Conservation (phyloP, 352 stramenopile species). For the Globisporangium orthogonon region DNA sequence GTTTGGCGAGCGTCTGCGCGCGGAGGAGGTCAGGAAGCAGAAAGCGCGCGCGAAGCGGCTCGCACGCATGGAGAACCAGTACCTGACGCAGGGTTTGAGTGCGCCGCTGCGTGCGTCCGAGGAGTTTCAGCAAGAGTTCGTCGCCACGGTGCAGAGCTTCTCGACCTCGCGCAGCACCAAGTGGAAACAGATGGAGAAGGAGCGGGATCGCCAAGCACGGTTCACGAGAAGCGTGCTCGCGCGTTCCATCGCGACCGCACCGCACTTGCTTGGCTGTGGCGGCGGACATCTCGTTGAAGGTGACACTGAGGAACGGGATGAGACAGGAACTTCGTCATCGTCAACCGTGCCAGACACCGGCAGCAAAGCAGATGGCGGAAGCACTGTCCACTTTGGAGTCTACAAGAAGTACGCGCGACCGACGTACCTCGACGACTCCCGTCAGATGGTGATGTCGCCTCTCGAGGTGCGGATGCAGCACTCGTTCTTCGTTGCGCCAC, state of each 20-base stretch:
- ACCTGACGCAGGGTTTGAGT: constrained; percentile 19
- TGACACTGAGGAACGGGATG: not conserved
- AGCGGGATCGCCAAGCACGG: constrained; percentile 29
- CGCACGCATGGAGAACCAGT: constrained; percentile 43
- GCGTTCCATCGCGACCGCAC: constrained; percentile 30
- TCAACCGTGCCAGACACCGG: not conserved
- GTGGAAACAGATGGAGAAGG: constrained; percentile 43
- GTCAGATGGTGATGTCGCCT: constrained; percentile 24
- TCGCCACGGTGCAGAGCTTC: constrained; percentile 48
- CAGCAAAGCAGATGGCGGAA: not conserved
- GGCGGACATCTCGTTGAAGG: not conserved
- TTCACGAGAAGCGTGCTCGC: constrained; percentile 31
- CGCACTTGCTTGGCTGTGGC: constrained; percentile 6
- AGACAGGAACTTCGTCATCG: not conserved
- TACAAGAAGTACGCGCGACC: constrained; percentile 32
- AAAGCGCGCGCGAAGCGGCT: constrained; percentile 18
- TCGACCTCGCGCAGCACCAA: constrained; percentile 27
- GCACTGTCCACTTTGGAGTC: constrained; percentile 22
- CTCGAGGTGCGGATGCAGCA: constrained; percentile 26
- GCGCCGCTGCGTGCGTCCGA: constrained; percentile 26
- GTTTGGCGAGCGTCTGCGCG: constrained; percentile 31
- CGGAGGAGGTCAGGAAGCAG: constrained; percentile 35
- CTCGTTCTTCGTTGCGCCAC: constrained; percentile 19
- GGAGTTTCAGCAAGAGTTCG: constrained; percentile 61
- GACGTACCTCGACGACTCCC: constrained; percentile 8